phyloP scores from a whole-genome alignment of 352 stramenopile species.

The Phytopythium kandeliae region DNA sequence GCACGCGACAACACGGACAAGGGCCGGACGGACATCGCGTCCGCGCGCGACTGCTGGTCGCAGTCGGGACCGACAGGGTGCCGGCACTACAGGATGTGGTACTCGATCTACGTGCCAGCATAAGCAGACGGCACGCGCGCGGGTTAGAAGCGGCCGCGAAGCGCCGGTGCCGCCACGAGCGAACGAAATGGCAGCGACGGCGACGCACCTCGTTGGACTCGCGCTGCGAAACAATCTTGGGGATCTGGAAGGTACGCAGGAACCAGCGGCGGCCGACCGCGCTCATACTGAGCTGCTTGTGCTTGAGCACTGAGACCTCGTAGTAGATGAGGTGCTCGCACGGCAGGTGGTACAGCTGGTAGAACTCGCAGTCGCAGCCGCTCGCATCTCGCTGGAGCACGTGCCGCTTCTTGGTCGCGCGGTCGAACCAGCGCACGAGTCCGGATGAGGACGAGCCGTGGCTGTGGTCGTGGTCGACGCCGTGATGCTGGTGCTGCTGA shows the following conservation, averaged over 20 bases:
- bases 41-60: neutral
- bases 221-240: slow-evolving; percentile 45
- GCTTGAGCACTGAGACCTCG: slow-evolving; percentile 53
- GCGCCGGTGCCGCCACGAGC: no score
- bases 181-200: no score
- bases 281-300: slow-evolving; percentile 59
- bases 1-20: no score
- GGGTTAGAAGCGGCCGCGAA: neutral
- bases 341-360: slow-evolving; percentile 51
- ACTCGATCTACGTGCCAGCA: slow-evolving; percentile 37
- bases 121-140: neutral
- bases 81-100: slow-evolving; percentile 42
- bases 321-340: slow-evolving; percentile 77
- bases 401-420: slow-evolving; percentile 50
- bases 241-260: slow-evolving; percentile 59
- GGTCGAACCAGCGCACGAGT: slow-evolving; percentile 52
- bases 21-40: no score
- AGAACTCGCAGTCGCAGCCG: slow-evolving; percentile 64
- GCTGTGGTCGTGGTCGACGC: neutral
- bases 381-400: slow-evolving; percentile 54
- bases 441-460: neutral
- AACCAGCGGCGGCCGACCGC: slow-evolving; percentile 58
- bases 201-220: slow-evolving; percentile 62
- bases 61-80: no score
- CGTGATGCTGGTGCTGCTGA: neutral